Evolutionary conservation across 2,329 filamentous ascomycete species (phyloP).

Genomic region (Fusarium incarnatum): DNA sequence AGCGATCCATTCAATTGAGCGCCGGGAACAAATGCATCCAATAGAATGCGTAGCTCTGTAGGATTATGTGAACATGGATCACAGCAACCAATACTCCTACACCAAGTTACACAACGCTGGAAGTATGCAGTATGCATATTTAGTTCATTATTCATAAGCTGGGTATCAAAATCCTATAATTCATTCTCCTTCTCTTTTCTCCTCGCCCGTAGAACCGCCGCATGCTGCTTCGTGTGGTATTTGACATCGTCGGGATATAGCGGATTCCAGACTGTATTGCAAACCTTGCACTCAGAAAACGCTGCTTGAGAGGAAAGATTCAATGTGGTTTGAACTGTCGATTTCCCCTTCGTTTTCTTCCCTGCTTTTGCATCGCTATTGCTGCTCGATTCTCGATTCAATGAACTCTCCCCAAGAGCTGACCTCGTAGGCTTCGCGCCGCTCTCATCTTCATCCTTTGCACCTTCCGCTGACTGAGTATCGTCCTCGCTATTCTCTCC

Average conservation of each 20-base stretch:
- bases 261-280: conserved; percentile 59
- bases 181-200: conserved; percentile 42
- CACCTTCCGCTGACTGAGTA: not conserved
- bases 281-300: conserved; percentile 58
- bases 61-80: not conserved
- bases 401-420: not conserved
- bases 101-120: not conserved
- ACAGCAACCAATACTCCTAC: not conserved
- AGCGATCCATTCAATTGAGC: not conserved
- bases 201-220: conserved; percentile 48
- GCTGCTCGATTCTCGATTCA: conserved; percentile 8
- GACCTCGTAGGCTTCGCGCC: not conserved
- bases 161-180: conserved; percentile 43
- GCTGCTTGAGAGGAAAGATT: conserved; percentile 57
- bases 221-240: conserved; percentile 56
- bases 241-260: conserved; percentile 58
- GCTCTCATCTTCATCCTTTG: not conserved
- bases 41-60: not conserved
- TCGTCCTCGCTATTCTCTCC: conserved; percentile 5
- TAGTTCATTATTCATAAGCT: conserved; percentile 33
- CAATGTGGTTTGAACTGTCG: conserved; percentile 57
- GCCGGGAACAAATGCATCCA: not conserved
- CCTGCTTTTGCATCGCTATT: conserved; percentile 28
- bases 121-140: not conserved
- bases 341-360: conserved; percentile 39